A percentile compares a stretch with the other conserved stretches of the same genome.
phyloP scores from a whole-genome alignment of 768 basidiomycete genomes.

The Strobilomyces confusus region DNA sequence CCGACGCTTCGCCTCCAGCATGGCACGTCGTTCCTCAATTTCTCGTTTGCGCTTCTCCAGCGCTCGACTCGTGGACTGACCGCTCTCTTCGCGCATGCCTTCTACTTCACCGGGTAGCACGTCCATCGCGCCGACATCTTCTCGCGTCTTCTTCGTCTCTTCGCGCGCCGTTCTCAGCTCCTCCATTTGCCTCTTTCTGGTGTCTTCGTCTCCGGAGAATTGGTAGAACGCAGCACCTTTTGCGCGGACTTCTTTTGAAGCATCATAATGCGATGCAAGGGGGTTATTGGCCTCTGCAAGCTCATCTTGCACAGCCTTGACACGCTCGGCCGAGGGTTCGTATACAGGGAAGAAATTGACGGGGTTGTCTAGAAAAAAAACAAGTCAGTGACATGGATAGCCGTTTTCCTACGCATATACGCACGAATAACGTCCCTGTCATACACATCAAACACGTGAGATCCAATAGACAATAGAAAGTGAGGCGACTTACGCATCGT shows the following conservation, averaged over 20 bases:
- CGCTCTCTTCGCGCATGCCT: slow-evolving; percentile 54
- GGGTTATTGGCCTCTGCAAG: slow-evolving; percentile 68
- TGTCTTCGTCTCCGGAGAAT: slow-evolving; percentile 84
- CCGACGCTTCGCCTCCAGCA: slow-evolving; percentile 64
- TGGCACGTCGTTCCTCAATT: slow-evolving; percentile 56
- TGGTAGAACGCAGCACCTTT: slow-evolving; percentile 92
- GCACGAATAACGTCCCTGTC: slow-evolving; percentile 58
- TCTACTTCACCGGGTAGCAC: slow-evolving; percentile 69
- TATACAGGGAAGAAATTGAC: slow-evolving; percentile 85
- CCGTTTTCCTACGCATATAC: slow-evolving; percentile 10
- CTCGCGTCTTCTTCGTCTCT: slow-evolving; percentile 65
- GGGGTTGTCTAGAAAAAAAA: slow-evolving; percentile 60
- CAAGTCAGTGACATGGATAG: slow-evolving; percentile 1
- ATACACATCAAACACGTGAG: slow-evolving; percentile 5
- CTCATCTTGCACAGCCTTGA: slow-evolving; percentile 69
- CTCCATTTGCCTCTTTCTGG: slow-evolving; percentile 76
- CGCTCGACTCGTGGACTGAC: slow-evolving; percentile 42
- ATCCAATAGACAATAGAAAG: not conserved
- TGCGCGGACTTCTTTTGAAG: slow-evolving; percentile 75
- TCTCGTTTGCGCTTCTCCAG: slow-evolving; percentile 70
- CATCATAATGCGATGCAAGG: slow-evolving; percentile 76
- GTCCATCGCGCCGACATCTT: slow-evolving; percentile 59
- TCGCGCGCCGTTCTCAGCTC: slow-evolving; percentile 62
- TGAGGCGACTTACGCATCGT: slow-evolving; percentile 50
- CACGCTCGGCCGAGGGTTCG: slow-evolving; percentile 74